Percentiles rank a stretch among this genome's conserved stretches.
These are phyloP conservation scores for Leavenworthia alabamica DNA, from an alignment of 345 rosid genomes.

Conservation along the genomic window DNA sequence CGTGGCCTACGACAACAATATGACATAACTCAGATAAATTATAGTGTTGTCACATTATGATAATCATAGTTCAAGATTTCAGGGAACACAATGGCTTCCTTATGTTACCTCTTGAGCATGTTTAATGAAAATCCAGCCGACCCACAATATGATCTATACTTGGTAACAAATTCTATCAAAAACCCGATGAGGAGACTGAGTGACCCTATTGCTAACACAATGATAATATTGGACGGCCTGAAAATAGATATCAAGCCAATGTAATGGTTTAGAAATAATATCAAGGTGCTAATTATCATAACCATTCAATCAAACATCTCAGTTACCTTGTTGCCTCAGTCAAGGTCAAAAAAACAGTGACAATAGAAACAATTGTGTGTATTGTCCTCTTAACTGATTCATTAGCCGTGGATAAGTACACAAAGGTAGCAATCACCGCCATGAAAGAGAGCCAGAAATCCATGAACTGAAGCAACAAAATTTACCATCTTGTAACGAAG, in stretches of 20 bases:
- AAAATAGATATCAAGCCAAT: conserved; percentile 8
- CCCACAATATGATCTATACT: conserved; percentile 49
- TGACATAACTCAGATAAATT: not conserved
- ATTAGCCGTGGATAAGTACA: conserved; percentile 61
- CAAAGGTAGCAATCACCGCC: conserved; percentile 72
- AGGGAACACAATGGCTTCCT: conserved; percentile 10
- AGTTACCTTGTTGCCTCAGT: conserved; percentile 89
- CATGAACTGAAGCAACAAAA: no score
- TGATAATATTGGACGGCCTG: conserved; percentile 78
- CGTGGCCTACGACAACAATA: conserved; percentile 41
- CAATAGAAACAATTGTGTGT: conserved; percentile 73
- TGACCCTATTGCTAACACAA: conserved; percentile 76
- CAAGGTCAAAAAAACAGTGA: conserved; percentile 83
- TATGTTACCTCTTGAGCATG: conserved; percentile 44
- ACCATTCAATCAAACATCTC: not conserved
- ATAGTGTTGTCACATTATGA: not conserved
- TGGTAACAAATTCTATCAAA: conserved; percentile 63
- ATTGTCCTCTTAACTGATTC: conserved; percentile 76
- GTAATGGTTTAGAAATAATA: not conserved
- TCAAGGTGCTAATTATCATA: not conserved
- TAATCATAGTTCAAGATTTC: not conserved
- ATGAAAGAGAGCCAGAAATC: no score
- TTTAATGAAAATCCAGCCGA: conserved; percentile 40
- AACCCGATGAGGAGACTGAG: conserved; percentile 70
- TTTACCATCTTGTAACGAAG: no score